phyloP scores from a whole-genome alignment of 768 basidiomycete species.

The Lactarius evosmus region DNA sequence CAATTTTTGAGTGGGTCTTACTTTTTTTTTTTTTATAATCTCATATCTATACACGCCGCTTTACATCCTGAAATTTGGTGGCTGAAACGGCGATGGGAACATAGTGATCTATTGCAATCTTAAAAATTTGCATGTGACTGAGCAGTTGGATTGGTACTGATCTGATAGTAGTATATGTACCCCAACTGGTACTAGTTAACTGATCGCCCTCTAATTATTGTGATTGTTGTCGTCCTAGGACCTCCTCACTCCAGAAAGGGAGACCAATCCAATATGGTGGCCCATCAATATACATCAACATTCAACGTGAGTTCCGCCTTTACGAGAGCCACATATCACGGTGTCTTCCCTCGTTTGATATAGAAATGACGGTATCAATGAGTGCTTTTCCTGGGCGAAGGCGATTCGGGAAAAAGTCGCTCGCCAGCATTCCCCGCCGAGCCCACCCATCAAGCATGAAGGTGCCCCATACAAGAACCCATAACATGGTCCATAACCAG shows the following conservation, averaged over 20 bases:
- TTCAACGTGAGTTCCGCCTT: neutral
- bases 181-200: neutral
- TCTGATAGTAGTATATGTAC: no score
- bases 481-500: conserved; percentile 49
- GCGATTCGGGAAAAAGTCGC: neutral
- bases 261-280: neutral
- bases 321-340: neutral
- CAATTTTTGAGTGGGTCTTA: no score
- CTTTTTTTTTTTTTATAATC: no score
- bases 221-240: neutral
- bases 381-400: conserved; percentile 10
- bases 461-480: conserved; percentile 45
- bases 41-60: no score
- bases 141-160: no score
- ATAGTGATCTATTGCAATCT: no score
- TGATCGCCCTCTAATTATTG: neutral
- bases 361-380: neutral
- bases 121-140: no score
- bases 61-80: no score
- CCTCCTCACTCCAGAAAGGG: neutral
- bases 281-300: neutral
- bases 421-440: conserved; percentile 9
- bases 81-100: no score
- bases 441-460: conserved; percentile 17
- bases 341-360: neutral